Conservation (phyloP, 305 asterid genomes). For the Fraxinus greggii region DNA sequence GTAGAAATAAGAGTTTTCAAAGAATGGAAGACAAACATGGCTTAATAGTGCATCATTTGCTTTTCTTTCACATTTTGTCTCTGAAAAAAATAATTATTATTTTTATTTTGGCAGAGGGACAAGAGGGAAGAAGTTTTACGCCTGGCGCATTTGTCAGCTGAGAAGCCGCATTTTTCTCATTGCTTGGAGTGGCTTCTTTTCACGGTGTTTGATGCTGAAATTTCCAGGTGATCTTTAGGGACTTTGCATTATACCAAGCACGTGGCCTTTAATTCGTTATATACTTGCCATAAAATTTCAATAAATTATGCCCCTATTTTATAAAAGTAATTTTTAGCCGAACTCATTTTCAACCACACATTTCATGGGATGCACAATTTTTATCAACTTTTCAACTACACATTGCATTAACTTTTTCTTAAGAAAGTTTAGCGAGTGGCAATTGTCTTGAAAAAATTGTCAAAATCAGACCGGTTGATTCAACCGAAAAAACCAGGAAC, state of each 20-base stretch:
- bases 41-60: not conserved
- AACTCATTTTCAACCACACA: not conserved
- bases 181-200: slow-evolving; percentile 99
- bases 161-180: slow-evolving; percentile 98
- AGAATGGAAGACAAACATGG: not conserved
- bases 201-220: slow-evolving; percentile 96
- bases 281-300: not conserved
- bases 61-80: not conserved
- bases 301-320: not conserved
- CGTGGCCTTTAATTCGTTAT: slow-evolving; percentile 5
- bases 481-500: not conserved
- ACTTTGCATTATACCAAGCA: slow-evolving; percentile 14
- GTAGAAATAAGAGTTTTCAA: too few species aligned
- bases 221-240: slow-evolving; percentile 64
- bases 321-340: not conserved
- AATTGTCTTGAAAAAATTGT: slow-evolving; percentile 3
- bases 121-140: slow-evolving; percentile 95
- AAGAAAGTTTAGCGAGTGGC: slow-evolving; percentile 16
- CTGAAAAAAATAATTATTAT: not conserved
- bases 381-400: not conserved
- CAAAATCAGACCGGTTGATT: not conserved
- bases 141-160: slow-evolving; percentile 81
- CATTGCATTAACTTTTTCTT: not conserved
- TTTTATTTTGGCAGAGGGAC: slow-evolving; percentile 57
- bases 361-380: not conserved